These are phyloP conservation scores for Euclidium syriacum DNA, from an alignment of 345 rosid species.

Conservation along the genomic window DNA sequence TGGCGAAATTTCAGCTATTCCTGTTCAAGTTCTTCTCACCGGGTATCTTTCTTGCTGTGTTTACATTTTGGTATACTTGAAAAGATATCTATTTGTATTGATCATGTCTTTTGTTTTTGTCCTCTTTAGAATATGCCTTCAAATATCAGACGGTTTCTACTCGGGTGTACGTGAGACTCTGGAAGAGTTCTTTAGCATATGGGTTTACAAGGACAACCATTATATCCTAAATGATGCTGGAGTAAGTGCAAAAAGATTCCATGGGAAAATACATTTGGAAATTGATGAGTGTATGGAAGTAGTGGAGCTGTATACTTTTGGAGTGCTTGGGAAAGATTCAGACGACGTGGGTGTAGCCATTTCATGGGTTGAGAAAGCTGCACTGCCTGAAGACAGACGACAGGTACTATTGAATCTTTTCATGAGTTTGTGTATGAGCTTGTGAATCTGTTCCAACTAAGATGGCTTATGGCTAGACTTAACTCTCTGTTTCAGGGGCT, in stretches of 20 bases:
- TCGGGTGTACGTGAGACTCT: constrained; percentile 53
- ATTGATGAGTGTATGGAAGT: constrained; percentile 50
- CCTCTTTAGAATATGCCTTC: constrained; percentile 57
- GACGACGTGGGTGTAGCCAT: constrained; percentile 54
- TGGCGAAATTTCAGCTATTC: constrained; percentile 44
- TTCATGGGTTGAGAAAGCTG: constrained; percentile 80
- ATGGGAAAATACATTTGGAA: constrained; percentile 34
- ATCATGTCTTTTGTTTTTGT: background rate
- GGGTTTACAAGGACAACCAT: constrained; percentile 49
- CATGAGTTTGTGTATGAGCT: constrained; percentile 5
- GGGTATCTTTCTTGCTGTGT: constrained; percentile 43
- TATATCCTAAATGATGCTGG: constrained; percentile 34
- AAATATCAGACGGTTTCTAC: constrained; percentile 55
- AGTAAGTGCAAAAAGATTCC: constrained; percentile 27
- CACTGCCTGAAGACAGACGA: constrained; percentile 64
- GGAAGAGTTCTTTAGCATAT: constrained; percentile 66
- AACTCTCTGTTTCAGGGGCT: constrained; percentile 44
- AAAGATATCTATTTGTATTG: background rate
- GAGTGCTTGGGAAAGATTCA: constrained; percentile 50
- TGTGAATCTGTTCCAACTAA: background rate
- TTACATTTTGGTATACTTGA: background rate
- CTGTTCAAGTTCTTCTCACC: constrained; percentile 66
- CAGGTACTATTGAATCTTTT: constrained; percentile 43
- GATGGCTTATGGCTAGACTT: background rate
- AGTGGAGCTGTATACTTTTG: constrained; percentile 61